These are phyloP conservation scores for Euphorbia peplus DNA, from an alignment of 345 rosid genomes.

Conservation along the genomic window DNA sequence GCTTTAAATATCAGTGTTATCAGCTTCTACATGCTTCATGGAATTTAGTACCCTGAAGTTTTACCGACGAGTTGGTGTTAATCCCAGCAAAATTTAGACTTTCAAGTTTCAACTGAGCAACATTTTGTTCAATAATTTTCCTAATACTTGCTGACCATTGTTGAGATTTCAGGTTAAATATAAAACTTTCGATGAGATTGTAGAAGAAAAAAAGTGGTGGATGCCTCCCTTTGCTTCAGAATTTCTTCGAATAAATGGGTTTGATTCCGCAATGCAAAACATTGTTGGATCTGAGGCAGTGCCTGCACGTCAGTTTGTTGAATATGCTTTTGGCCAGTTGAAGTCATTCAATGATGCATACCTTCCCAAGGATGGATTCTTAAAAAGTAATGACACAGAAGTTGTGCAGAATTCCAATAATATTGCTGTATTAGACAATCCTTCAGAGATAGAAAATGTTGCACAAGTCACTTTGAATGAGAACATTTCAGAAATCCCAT, in stretches of 20 bases:
- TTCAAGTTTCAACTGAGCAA: background rate
- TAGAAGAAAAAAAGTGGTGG: slow-evolving; percentile 85
- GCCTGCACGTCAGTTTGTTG: slow-evolving; percentile 82
- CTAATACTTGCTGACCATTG: background rate
- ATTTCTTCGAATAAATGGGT: slow-evolving; percentile 57
- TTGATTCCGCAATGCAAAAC: slow-evolving; percentile 55
- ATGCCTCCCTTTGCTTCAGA: slow-evolving; percentile 63
- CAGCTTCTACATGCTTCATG: background rate
- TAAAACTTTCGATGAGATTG: slow-evolving; percentile 72
- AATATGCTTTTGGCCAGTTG: slow-evolving; percentile 82
- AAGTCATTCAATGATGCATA: slow-evolving; percentile 64
- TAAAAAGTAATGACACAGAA: slow-evolving; percentile 31
- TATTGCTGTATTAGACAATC: slow-evolving; percentile 29
- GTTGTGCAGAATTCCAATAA: slow-evolving; percentile 21
- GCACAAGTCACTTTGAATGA: slow-evolving; percentile 26
- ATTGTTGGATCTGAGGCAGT: slow-evolving; percentile 62
- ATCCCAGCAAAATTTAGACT: background rate
- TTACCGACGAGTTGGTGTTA: background rate
- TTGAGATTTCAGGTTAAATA: slow-evolving; percentile 57
- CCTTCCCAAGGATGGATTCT: slow-evolving; percentile 32
- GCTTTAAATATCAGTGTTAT: background rate
- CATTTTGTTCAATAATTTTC: background rate
- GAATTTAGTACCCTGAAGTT: slow-evolving; percentile 3
- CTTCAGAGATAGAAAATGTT: slow-evolving; percentile 27
- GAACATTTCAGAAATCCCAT: slow-evolving; percentile 25